A percentile compares a stretch with the other conserved stretches of the same genome.
Conservation (phyloP, 140 eudicot species). For the Ambrosia hybrid region DNA sequence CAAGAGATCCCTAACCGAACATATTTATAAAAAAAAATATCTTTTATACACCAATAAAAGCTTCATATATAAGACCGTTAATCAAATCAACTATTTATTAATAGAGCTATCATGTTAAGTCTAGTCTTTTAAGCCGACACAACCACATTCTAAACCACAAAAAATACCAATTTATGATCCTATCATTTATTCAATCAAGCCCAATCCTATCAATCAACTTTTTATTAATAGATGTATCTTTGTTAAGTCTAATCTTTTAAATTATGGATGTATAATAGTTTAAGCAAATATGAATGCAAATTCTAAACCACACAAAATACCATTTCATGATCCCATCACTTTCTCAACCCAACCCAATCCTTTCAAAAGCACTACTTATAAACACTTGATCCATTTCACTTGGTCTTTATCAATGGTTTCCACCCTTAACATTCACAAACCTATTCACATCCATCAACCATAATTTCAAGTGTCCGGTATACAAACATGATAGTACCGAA, state of each 20-base stretch:
- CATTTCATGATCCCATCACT: slow-evolving; percentile 4
- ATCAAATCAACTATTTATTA: neutral
- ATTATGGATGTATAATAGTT: too few relatives aligned
- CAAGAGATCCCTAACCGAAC: too few relatives aligned
- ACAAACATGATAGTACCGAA: slow-evolving; percentile 25
- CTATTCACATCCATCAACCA: slow-evolving; percentile 15
- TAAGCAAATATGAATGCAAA: neutral
- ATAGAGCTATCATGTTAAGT: neutral
- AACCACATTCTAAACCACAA: too few relatives aligned
- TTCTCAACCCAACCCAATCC: slow-evolving; percentile 12
- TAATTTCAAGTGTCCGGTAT: neutral
- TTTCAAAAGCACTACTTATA: slow-evolving; percentile 14
- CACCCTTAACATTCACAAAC: slow-evolving; percentile 17
- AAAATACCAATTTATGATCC: too few relatives aligned
- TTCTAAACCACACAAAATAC: neutral
- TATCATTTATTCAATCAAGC: too few relatives aligned
- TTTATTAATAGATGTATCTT: too few relatives aligned
- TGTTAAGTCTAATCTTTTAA: neutral
- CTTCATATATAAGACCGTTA: neutral
- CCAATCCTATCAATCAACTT: too few relatives aligned
- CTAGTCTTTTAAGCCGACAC: neutral
- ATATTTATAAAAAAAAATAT: neutral
- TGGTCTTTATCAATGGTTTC: slow-evolving; percentile 18
- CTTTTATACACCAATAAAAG: neutral
- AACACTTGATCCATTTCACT: slow-evolving; percentile 17